Conservation (phyloP, 164 flowering plant species). For the Vitis vinifera region ASM3070453v1 NC_081816.1:22151501-22152000, state of each 20-base stretch:
- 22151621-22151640: conserved; percentile 14
- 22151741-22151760: conserved; percentile 2
- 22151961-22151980: conserved; percentile 10
- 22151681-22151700: neutral
- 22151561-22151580: neutral
- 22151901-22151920: conserved; percentile 15
- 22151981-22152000: conserved; percentile 16
- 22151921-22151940: conserved; percentile 22
- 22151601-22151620: neutral
- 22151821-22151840: neutral
- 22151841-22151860: conserved; percentile 20
- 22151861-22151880: conserved; percentile 25
- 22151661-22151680: conserved; percentile 5
- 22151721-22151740: neutral
- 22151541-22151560: too few relatives aligned
- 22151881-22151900: conserved; percentile 38
- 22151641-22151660: conserved; percentile 20
- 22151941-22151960: conserved; percentile 44
- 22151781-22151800: neutral
- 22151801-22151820: conserved; percentile 6
- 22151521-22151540: conserved; percentile 1
- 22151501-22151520: neutral
- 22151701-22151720: neutral
- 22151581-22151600: neutral
- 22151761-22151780: neutral